Percentiles rank a stretch among this genome's conserved stretches.
Evolutionary conservation across 768 basidiomycete species (phyloP).

Genomic region (Piloderma croceum): DNA sequence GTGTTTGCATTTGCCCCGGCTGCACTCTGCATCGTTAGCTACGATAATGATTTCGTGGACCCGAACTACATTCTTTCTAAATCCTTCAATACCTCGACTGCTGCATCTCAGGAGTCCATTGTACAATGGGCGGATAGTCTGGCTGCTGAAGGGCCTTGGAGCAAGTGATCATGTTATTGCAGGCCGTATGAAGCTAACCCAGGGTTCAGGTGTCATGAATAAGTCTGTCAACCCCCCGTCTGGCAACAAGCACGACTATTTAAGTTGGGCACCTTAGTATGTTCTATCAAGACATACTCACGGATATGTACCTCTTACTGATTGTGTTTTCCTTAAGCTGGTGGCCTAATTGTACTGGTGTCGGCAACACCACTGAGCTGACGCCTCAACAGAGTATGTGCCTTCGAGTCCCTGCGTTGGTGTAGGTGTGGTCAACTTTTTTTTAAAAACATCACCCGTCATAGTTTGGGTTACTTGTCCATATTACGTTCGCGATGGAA

Average conservation of each 20-base stretch:
- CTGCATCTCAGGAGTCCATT: constrained; percentile 41
- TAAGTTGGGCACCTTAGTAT: constrained; percentile 58
- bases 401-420: background rate
- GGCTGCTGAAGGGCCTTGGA: constrained; percentile 46
- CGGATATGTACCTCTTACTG: background rate
- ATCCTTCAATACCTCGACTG: constrained; percentile 37
- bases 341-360: constrained; percentile 35
- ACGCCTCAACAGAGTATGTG: constrained; percentile 26
- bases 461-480: constrained; percentile 32
- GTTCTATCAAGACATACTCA: too few species aligned
- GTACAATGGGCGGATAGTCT: constrained; percentile 40
- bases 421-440: background rate
- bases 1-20: too few species aligned
- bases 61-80: constrained; percentile 42
- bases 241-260: constrained; percentile 41
- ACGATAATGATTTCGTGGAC: constrained; percentile 53
- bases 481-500: constrained; percentile 34
- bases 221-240: constrained; percentile 38
- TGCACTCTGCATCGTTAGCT: too few species aligned
- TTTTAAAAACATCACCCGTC: background rate
- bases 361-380: constrained; percentile 34
- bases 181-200: too few species aligned
- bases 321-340: constrained; percentile 8
- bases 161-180: constrained; percentile 35
- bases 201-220: constrained; percentile 42